Evolutionary conservation across 2,329 filamentous ascomycete species (phyloP).

Genomic region (Trichoderma atroviride): DNA sequence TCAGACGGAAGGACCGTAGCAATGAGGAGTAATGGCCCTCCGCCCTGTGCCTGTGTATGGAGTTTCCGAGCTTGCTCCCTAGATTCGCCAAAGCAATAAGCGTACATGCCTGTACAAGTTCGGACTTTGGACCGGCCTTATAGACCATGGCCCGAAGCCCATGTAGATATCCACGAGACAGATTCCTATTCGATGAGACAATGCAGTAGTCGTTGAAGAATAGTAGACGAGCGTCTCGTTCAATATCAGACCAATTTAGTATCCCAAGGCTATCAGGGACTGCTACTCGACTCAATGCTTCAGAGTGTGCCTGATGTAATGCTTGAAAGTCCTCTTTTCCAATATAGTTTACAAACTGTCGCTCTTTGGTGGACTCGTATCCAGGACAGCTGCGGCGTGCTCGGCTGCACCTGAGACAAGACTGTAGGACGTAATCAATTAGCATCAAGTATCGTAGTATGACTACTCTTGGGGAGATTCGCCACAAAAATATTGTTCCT

Average conservation of each 20-base stretch:
- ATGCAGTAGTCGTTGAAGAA: neutral
- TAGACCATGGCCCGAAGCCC: neutral
- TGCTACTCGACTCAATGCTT: neutral
- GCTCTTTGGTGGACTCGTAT: neutral
- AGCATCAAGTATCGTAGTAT: neutral
- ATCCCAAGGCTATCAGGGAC: neutral
- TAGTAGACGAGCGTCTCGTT: neutral
- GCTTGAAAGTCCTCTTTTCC: neutral
- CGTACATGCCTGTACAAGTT: neutral
- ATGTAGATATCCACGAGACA: neutral
- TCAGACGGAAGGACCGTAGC: neutral
- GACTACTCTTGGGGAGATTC: neutral
- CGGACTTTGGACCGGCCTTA: neutral
- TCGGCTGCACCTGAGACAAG: neutral
- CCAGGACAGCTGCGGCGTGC: neutral
- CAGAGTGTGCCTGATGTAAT: neutral
- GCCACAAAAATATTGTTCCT: neutral
- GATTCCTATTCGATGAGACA: neutral
- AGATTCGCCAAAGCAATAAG: neutral
- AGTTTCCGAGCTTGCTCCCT: neutral
- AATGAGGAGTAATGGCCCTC: neutral
- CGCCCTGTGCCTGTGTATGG: neutral
- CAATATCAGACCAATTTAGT: neutral
- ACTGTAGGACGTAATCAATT: neutral
- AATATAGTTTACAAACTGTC: neutral